Conservation (phyloP, 495 filamentous ascomycete genomes). For the Aspergillus diversus region DNA sequence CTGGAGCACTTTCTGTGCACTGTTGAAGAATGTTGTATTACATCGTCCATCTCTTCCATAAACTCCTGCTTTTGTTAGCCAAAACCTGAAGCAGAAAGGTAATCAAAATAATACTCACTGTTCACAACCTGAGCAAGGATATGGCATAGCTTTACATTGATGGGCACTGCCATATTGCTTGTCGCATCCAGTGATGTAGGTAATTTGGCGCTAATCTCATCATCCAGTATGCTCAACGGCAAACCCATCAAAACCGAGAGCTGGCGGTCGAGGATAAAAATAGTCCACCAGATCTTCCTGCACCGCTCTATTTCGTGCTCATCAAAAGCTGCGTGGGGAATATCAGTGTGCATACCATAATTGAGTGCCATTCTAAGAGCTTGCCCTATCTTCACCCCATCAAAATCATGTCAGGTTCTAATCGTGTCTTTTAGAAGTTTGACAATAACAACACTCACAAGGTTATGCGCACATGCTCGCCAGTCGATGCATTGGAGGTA, state of each 20-base stretch:
- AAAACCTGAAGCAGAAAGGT: background rate
- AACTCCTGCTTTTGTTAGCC: conserved; percentile 32
- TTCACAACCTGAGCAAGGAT: conserved; percentile 43
- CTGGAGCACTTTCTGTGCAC: conserved; percentile 42
- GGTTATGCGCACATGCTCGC: conserved; percentile 40
- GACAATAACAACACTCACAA: conserved; percentile 28
- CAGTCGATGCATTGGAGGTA: conserved; percentile 49
- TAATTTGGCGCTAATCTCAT: conserved; percentile 38
- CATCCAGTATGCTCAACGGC: conserved; percentile 41
- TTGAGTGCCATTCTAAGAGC: conserved; percentile 45
- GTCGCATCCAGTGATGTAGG: conserved; percentile 34
- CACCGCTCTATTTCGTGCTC: conserved; percentile 38
- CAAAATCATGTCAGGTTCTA: background rate
- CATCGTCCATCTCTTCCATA: conserved; percentile 46
- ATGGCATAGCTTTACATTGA: conserved; percentile 45
- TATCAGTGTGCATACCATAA: conserved; percentile 47
- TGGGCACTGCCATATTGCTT: conserved; percentile 36
- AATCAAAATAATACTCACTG: conserved; percentile 31
- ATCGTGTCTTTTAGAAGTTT: background rate
- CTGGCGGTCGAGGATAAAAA: conserved; percentile 48
- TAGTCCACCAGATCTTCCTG: conserved; percentile 50
- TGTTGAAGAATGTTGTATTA: conserved; percentile 41
- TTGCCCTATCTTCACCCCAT: conserved; percentile 42
- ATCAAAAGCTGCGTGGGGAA: conserved; percentile 38
- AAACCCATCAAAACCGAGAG: conserved; percentile 49